Evolutionary conservation across 441 rosid species (phyloP), one percentile per base, ranked within the genome.

Genomic region (Arabidopsis hybrid): DNA sequence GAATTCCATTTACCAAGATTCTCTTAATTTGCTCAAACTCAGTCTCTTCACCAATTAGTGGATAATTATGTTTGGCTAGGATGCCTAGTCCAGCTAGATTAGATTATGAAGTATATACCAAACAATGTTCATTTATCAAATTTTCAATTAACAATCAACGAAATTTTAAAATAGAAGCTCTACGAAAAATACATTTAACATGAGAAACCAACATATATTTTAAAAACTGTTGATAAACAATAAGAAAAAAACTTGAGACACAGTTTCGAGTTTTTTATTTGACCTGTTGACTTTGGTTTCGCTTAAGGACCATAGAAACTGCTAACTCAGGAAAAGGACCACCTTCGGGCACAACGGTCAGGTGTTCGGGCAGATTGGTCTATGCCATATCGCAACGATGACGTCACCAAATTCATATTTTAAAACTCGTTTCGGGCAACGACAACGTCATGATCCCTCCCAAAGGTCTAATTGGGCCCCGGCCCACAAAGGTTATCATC

Each of bases 1-100:
- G 82, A 36, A 72, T 67, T 86, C 34, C 85, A 73, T 49, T 74
- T 78, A 73, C 87, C 88, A 65, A 84, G 85, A 84, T 83, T 81
- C 85, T 78, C 81, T 78, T 67, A 61, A 72, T 67, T 72, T 78
- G 78, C 81, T 67, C 74, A 62, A 78, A 39, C 69, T 72, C 70
- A 17, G 69, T 36, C 69, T 65, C 51, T 61, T 52, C 73, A 38
- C 80, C 60, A 78, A 78, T 60, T 53, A 65, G 63, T 50, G 72
- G 53, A 60, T 78, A 67, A 61, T 61, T 60, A 65, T 72, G 73
- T 43, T 72, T 46, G 67, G 60, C 76, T 65, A 59, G 13, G 55
- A 71, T 21, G 36, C 69, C 57, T 65, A 65, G 43, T 47, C 72
- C 67, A 71, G 65, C 69, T 62, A 62, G 8, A 21, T 63, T 68